A percentile compares a stretch with the other conserved stretches of the same genome.
These are phyloP conservation scores for Xylariaceae sp. DNA, from an alignment of 2,329 filamentous ascomycete species.

Conservation along the genomic window DNA sequence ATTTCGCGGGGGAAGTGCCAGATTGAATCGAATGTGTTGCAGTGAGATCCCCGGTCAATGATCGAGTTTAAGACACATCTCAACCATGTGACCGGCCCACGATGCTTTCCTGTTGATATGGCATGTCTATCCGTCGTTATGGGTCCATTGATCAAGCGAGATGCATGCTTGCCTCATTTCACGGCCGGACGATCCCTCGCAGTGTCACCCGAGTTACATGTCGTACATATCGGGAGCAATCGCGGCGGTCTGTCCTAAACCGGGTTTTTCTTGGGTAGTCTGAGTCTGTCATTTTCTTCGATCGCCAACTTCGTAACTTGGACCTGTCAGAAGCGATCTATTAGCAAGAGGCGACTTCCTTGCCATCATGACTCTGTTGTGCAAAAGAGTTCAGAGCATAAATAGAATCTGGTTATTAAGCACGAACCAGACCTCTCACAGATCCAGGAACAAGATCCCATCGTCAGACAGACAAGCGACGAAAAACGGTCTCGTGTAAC, in stretches of 20 bases:
- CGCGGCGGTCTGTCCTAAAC: not conserved
- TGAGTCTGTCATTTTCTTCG: not conserved
- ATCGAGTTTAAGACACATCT: too few relatives aligned
- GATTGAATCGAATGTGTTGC: not conserved
- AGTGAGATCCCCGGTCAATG: too few relatives aligned
- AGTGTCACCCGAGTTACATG: not conserved
- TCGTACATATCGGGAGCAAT: not conserved
- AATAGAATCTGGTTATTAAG: not conserved
- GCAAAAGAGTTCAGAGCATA: not conserved
- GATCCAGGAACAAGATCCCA: constrained; percentile 5
- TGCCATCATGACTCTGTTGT: not conserved
- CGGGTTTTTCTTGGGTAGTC: not conserved
- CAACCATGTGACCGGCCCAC: too few relatives aligned
- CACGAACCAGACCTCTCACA: not conserved
- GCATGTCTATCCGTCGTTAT: not conserved
- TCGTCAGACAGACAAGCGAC: constrained; percentile 5
- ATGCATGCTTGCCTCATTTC: not conserved
- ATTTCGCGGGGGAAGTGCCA: not conserved
- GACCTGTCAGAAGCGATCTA: not conserved
- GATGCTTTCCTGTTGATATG: not conserved
- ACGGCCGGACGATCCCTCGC: not conserved
- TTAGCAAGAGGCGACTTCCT: not conserved
- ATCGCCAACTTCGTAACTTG: not conserved
- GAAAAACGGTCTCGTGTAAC: constrained; percentile 1
- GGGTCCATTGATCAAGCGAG: not conserved